Base-by-base conservation (phyloP, 208 protist species). In the Leishmania gerbilli region DNA sequence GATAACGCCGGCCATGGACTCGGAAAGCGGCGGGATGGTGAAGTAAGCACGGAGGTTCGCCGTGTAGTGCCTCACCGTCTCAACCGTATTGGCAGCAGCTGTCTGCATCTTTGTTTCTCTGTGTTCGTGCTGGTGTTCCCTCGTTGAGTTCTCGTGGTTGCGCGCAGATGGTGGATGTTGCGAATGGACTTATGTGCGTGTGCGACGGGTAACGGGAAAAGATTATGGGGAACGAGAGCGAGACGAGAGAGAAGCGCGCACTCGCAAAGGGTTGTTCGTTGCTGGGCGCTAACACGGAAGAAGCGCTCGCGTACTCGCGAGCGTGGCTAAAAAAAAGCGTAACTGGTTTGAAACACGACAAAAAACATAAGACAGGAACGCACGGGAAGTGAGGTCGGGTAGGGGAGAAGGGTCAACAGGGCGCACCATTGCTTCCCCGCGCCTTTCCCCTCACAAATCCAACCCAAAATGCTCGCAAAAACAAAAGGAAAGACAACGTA, bases 1-100 rank as follows among this genome's bases (percentile, higher is more conserved):
- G 67, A 95, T 88, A 1, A 92, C 79, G 40, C 91, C 89, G 3
- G 84, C 89, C 87, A 90, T 90, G 19, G 87, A 90, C 75, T 92
- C 87, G 45, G 79, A 83, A 0, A 60, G n/a, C 13, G 85, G 81
- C 0, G 85, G 85, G 31, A 88, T 88, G 11, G 62, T 74, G 72
- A 88, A 65, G 76, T 85, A 62, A 2, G 42, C 51, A 15, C 75
- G 64, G 65, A 88, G 45, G 53, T 49, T 79, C 1, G 69, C 8
- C 55, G 76, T 47, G 81, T 80, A 84, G 11, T 84, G 69, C 69
- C 76, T n/a, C 76, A 27, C n/a, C 76, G 67, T 58, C n/a, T 64
- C 81, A 3, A 15, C 69, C 6, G 65, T 4, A 31, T 76, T 80
- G 11, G 42, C 42, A 21, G 27, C 42, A 40, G 78, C 45, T 8